A percentile compares a stretch with the other conserved stretches of the same genome.
These are phyloP conservation scores for Penicillium roqueforti DNA, from an alignment of 495 filamentous ascomycete species.

Conservation along the genomic window DNA sequence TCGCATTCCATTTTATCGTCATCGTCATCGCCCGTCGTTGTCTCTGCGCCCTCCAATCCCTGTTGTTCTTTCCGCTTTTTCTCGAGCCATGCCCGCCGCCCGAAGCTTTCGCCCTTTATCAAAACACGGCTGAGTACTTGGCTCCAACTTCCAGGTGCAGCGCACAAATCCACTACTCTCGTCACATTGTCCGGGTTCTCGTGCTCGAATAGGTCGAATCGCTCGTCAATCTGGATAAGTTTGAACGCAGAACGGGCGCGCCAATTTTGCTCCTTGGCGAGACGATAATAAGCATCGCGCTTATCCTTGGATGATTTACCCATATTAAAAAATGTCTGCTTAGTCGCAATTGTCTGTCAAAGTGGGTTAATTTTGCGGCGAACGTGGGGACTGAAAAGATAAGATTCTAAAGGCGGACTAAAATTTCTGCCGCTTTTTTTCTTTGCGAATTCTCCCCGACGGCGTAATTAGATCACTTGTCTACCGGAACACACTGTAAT, in stretches of 20 bases:
- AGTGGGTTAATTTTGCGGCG: slow-evolving; percentile 19
- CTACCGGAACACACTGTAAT: slow-evolving; percentile 1
- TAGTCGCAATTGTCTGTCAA: slow-evolving; percentile 3
- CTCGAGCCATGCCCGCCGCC: slow-evolving; percentile 77
- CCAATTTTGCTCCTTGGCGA: slow-evolving; percentile 98
- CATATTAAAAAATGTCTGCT: slow-evolving; percentile 49
- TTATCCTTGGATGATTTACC: slow-evolving; percentile 99
- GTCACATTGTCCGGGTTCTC: slow-evolving; percentile 60
- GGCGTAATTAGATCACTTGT: slow-evolving; percentile 9
- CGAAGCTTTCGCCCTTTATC: slow-evolving; percentile 88
- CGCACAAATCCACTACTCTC: slow-evolving; percentile 94
- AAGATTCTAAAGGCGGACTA: slow-evolving; percentile 37
- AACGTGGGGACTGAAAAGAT: slow-evolving; percentile 33
- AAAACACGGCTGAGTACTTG: slow-evolving; percentile 90
- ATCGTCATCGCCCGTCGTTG: slow-evolving; percentile 16
- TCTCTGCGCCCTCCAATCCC: slow-evolving; percentile 33
- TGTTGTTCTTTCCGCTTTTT: slow-evolving; percentile 57
- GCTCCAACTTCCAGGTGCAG: slow-evolving; percentile 93
- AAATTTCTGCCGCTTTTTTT: slow-evolving; percentile 41
- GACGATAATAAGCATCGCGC: slow-evolving; percentile 93
- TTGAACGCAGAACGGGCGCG: slow-evolving; percentile 96
- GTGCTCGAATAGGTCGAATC: slow-evolving; percentile 85
- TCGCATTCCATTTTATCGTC: slow-evolving; percentile 21
- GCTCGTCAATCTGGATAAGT: slow-evolving; percentile 90
- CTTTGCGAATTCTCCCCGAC: slow-evolving; percentile 16